Conservation (phyloP, 2,329 filamentous ascomycete genomes). For the Capronia americana region DNA sequence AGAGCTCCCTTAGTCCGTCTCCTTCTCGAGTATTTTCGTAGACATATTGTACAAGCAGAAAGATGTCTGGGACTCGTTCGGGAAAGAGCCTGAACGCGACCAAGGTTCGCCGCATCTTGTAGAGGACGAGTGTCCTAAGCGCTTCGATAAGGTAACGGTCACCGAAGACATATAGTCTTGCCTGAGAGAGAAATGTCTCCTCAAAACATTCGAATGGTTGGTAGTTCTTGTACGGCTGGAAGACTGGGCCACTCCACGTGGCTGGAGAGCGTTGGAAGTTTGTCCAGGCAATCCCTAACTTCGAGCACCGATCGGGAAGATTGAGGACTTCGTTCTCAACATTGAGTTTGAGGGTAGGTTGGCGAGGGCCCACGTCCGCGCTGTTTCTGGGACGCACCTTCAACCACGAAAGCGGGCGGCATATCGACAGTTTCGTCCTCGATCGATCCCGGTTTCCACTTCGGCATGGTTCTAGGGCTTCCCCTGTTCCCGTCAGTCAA, state of each 20-base stretch:
- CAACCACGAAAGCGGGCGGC: slow-evolving; percentile 4
- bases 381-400: neutral
- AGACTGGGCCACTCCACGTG: slow-evolving; percentile 3
- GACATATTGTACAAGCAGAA: slow-evolving; percentile 45
- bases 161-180: slow-evolving; percentile 50
- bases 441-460: neutral
- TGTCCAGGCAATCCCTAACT: slow-evolving; percentile 11
- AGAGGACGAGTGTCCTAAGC: slow-evolving; percentile 43
- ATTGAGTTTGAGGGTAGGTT: neutral
- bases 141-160: slow-evolving; percentile 49
- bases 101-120: slow-evolving; percentile 46
- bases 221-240: slow-evolving; percentile 13
- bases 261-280: neutral
- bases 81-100: slow-evolving; percentile 42
- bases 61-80: slow-evolving; percentile 42
- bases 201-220: slow-evolving; percentile 5
- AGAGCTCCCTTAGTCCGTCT: slow-evolving; percentile 21
- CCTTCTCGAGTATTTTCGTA: slow-evolving; percentile 45
- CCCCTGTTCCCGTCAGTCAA: neutral
- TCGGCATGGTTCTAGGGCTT: neutral
- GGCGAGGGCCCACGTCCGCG: neutral
- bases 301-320: slow-evolving; percentile 6
- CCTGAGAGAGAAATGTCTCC: slow-evolving; percentile 46
- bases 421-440: slow-evolving; percentile 4
- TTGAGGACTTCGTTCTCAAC: neutral